Evolutionary conservation across 2,329 filamentous ascomycete genomes (phyloP), one percentile per base, ranked within the genome.

Genomic region (Curvularia hawaiiensis): DNA sequence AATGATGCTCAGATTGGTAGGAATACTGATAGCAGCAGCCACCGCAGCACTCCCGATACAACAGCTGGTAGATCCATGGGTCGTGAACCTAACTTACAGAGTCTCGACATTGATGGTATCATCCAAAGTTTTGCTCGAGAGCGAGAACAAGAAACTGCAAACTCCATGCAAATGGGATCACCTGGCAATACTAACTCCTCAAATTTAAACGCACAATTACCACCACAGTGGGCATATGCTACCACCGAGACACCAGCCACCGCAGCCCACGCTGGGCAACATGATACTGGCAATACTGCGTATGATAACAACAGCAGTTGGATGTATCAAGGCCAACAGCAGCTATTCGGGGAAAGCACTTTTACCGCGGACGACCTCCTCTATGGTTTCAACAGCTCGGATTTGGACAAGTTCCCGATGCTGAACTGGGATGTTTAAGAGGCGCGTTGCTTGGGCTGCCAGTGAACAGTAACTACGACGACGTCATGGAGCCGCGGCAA

Each of bases 111-210:
- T 22, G 76, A 79, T 49, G 74, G 75, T 39, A 78, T 79, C 33
- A 79, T 79, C 16, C 75, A 77, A 58, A 79, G 77, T 58, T 79
- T 79, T 49, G 75, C 76, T 33, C 70, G 74, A 12, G 73, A 77
- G 52, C 65, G 73, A 40, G 66, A 68, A 24, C 54, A 60, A 35
- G 59, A 55, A 39, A 31, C 46, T 9, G 33, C 38, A 8, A 39
- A 50, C 18, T 1, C 5, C 11, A 30, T 8, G 14, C 41, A 45
- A 28, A 31, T 39, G 3, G 18, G 30, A 12, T 11, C 39, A 38
- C 12, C 40, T n/a, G 39, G 39, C 16, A 47, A 48, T 14, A 3
- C 31, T 2, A 14, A 26, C 7, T 33, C 22, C n/a, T 38, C 45
- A 12, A 28, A 44, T 16, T 3, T 26, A 14, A 39, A 30, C 24